Evolutionary conservation across 2,329 filamentous ascomycete genomes (phyloP).

Genomic region (Penicillium sclerotigenum): DNA sequence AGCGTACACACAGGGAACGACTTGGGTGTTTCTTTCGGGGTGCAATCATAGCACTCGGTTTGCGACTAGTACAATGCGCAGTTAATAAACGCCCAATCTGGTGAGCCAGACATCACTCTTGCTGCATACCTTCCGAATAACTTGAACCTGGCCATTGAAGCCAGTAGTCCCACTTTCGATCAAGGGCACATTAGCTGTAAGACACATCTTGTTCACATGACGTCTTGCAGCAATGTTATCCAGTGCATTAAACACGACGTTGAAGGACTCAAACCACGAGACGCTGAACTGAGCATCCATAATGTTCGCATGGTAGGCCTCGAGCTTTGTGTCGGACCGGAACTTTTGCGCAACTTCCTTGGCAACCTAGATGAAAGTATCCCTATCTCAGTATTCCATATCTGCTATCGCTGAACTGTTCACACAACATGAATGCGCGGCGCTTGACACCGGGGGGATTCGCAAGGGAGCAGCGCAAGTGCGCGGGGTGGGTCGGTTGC

Average conservation of each 20-base stretch:
- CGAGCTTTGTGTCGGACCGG: constrained; percentile 81
- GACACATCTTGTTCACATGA: constrained; percentile 96
- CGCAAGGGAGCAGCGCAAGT: constrained; percentile 12
- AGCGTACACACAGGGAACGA: constrained; percentile 96
- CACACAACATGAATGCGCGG: not conserved
- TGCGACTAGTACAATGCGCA: constrained; percentile 52
- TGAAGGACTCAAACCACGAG: constrained; percentile 80
- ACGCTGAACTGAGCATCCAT: constrained; percentile 84
- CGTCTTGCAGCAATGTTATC: constrained; percentile 92
- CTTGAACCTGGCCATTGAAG: constrained; percentile 96
- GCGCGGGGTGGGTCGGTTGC: not conserved
- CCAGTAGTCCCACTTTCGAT: constrained; percentile 97
- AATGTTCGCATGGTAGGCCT: constrained; percentile 91
- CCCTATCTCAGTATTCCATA: constrained; percentile 15
- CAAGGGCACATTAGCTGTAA: constrained; percentile 83
- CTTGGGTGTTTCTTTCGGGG: constrained; percentile 82
- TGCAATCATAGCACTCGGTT: constrained; percentile 96
- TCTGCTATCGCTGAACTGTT: not conserved
- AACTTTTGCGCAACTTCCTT: constrained; percentile 88
- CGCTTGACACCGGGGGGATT: not conserved
- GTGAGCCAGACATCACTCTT: not conserved
- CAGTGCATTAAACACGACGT: constrained; percentile 90
- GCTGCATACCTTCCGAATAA: constrained; percentile 72
- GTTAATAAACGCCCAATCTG: not conserved
- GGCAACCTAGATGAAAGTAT: constrained; percentile 61